Percentiles rank a stretch among this genome's conserved stretches.
phyloP scores from a whole-genome alignment of 345 rosid genomes.

The Murraya paniculata region DNA sequence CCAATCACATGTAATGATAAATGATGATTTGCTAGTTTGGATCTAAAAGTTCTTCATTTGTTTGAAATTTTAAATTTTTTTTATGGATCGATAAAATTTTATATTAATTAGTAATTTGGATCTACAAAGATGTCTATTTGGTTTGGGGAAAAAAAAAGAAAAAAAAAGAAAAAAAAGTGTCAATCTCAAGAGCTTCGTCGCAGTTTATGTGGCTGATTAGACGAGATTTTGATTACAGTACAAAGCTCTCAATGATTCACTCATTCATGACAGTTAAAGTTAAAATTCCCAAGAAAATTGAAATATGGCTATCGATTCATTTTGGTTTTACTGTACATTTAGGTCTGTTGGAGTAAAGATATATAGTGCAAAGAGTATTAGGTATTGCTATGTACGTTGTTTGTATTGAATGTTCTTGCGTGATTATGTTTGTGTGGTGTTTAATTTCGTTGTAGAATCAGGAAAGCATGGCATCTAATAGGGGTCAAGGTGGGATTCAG shows the following conservation, averaged over 20 bases:
- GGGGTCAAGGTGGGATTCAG: constrained; percentile 86
- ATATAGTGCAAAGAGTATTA: not conserved
- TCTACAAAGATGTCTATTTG: not conserved
- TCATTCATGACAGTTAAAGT: not conserved
- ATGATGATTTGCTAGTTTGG: too few relatives aligned
- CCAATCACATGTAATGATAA: too few relatives aligned
- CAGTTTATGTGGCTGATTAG: not conserved
- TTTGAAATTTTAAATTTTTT: not conserved
- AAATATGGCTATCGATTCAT: not conserved
- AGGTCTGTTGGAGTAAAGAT: not conserved
- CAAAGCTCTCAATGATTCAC: not conserved
- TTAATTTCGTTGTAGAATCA: constrained; percentile 2
- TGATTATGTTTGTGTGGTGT: not conserved
- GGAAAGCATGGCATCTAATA: constrained; percentile 57
- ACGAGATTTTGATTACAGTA: not conserved
- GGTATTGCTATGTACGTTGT: not conserved
- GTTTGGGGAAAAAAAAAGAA: accelerated
- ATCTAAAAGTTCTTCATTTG: not conserved
- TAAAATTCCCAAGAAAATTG: not conserved
- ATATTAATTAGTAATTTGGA: not conserved
- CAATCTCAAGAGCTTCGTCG: not conserved
- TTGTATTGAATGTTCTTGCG: not conserved
- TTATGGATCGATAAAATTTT: not conserved
- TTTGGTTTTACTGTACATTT: not conserved
- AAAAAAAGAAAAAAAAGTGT: not conserved